Base-by-base conservation (phyloP, 805 yeast genomes). In the Starmerella sirachaensis region DNA sequence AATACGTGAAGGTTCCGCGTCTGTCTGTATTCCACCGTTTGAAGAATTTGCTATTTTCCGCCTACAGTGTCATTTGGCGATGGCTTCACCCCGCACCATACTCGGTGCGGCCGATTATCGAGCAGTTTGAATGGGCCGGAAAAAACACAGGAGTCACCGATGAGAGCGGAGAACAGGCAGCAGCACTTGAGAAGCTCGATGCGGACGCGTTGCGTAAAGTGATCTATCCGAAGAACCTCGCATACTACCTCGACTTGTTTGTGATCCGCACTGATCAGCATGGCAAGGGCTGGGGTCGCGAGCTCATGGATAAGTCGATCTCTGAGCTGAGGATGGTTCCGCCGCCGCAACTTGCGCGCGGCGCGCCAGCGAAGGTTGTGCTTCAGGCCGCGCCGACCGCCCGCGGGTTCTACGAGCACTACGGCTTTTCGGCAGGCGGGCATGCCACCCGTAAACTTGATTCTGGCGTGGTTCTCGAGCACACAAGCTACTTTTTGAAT, bases 301-400 rank as follows among this genome's bases (percentile, higher is more conserved):
- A n/a, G 19, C 20, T 37, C 32, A 37, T 37, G 40, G 29, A 37
- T 22, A n/a, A 14, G n/a, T 19, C 28, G n/a, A 18, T 37, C n/a
- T 26, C 18, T 12, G 21, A 13, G 32, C 13, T 37, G 14, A 9
- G 19, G 3, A 32, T 27, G 12, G 28, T 18, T 16, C 36, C 40
- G 12, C 40, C 40, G 14, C 29, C 35, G 14, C 14, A 21, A 3
- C 14, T 35, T 12, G 28, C 31, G 3, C 27, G 27, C 11, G 27
- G 26, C 11, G 40, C 36, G 5, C 31, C 35, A 8, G 18, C 40
- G 4, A 37, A 37, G 24, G 24, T 31, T 12, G 19, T 25, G 3
- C 23, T 37, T 26, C 40, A 37, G 32, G 22, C 36, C n/a, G 36
- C 22, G 23, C 40, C 40, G 17, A 21, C 37, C 3, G 40, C 40